Evolutionary conservation across 192 early-diverging fungal species (phyloP).

Genomic region (Chytriomyces hyalinus): DNA sequence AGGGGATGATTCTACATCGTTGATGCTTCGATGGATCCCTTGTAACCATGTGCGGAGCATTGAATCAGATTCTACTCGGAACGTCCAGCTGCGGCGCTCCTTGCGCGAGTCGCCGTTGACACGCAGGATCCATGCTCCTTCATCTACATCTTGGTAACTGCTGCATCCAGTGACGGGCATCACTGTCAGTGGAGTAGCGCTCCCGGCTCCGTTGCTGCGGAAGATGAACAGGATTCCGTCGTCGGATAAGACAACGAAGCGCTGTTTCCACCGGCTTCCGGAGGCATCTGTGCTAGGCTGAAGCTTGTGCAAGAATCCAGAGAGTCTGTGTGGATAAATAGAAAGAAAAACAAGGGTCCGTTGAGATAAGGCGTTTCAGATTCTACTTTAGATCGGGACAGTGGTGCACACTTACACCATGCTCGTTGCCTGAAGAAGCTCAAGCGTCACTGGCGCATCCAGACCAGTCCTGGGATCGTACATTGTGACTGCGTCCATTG

Average conservation of each 20-base stretch:
- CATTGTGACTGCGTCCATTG: neutral
- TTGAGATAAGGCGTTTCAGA: neutral
- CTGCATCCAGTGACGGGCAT: neutral
- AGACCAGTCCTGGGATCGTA: neutral
- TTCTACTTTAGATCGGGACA: no score
- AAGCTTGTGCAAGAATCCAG: constrained; percentile 1
- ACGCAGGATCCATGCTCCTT: neutral
- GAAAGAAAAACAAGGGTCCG: neutral
- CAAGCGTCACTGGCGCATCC: neutral
- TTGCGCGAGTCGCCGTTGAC: neutral
- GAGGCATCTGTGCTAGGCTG: neutral
- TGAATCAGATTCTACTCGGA: neutral
- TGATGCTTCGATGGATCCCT: neutral
- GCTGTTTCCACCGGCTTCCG: neutral
- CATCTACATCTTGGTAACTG: neutral
- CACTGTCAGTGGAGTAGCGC: neutral
- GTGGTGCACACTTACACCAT: neutral
- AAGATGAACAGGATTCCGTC: constrained; percentile 2
- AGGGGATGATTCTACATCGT: no score
- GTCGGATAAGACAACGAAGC: neutral
- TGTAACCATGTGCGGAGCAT: neutral
- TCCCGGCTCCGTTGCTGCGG: neutral
- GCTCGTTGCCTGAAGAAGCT: neutral
- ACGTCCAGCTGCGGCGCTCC: neutral
- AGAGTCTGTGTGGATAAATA: neutral